Conservation (phyloP, 148 eudicot species). For the Cornus kousa region DNA sequence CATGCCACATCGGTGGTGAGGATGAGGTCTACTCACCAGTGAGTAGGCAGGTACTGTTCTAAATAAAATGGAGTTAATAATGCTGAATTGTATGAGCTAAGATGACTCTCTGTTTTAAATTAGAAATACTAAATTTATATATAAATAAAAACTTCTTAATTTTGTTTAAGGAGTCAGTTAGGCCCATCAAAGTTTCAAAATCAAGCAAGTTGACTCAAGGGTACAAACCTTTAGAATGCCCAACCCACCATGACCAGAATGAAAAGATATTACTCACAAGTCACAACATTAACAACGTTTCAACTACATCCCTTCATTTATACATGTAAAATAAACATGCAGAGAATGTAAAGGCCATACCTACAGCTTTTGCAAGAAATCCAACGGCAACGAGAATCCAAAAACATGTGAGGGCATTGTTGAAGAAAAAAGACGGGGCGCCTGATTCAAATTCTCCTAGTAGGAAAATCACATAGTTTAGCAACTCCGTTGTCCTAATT, state of each 20-base stretch:
- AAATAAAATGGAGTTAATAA: not conserved
- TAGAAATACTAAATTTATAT: not conserved
- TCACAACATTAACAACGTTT: not conserved
- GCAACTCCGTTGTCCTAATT: not conserved
- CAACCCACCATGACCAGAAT: too few species aligned
- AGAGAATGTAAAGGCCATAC: not conserved
- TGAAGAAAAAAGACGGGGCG: not conserved
- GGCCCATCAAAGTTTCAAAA: not conserved
- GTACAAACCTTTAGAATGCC: too few species aligned
- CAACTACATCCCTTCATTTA: not conserved
- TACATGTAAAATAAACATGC: not conserved
- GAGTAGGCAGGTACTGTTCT: too few species aligned
- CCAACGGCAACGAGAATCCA: not conserved
- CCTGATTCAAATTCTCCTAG: not conserved
- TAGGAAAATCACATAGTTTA: not conserved
- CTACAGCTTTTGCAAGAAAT: not conserved
- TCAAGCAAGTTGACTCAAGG: not conserved
- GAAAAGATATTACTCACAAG: too few species aligned
- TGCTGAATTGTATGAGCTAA: too few species aligned
- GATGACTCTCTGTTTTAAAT: not conserved
- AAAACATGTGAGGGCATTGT: not conserved
- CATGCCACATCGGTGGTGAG: too few species aligned
- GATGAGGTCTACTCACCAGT: too few species aligned
- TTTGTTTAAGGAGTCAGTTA: not conserved
- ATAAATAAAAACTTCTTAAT: too few species aligned